Conservation (phyloP, 768 basidiomycete species). For the Amanita rimosa region DNA sequence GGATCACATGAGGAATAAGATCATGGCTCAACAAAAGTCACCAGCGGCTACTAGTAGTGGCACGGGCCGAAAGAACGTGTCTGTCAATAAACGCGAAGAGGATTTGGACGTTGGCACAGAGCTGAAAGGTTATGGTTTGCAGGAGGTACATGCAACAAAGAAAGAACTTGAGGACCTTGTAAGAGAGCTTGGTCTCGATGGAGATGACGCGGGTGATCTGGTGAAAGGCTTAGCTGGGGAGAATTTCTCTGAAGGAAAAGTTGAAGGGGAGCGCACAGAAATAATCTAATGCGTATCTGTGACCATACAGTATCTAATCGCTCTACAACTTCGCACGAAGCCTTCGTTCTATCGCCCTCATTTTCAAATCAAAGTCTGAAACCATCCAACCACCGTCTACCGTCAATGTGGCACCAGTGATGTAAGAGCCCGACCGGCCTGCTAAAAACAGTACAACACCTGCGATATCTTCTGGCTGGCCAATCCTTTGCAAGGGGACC, state of each 20-base stretch:
- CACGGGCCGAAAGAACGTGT: constrained; percentile 25
- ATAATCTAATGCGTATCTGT: neutral
- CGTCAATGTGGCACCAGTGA: constrained; percentile 52
- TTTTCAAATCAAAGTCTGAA: neutral
- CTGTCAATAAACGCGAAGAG: constrained; percentile 45
- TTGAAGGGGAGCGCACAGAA: neutral
- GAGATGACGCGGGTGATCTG: constrained; percentile 67
- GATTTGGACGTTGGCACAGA: constrained; percentile 59
- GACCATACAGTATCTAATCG: neutral
- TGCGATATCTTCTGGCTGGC: constrained; percentile 52
- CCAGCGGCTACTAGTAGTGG: constrained; percentile 34
- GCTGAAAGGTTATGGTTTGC: constrained; percentile 58
- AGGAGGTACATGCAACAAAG: constrained; percentile 68
- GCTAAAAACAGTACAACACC: constrained; percentile 53
- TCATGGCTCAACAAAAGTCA: constrained; percentile 29
- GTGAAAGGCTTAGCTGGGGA: constrained; percentile 47
- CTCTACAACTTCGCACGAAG: neutral
- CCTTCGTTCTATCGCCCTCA: neutral
- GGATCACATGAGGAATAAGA: constrained; percentile 51
- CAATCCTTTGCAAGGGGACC: constrained; percentile 42
- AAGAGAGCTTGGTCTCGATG: constrained; percentile 64
- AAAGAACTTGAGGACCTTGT: constrained; percentile 65
- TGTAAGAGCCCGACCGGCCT: constrained; percentile 47
- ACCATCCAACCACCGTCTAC: constrained; percentile 37
- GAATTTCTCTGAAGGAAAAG: constrained; percentile 9